Evolutionary conservation across 2,329 filamentous ascomycete genomes (phyloP).

Genomic region (Pseudogymnoascus sp.): DNA sequence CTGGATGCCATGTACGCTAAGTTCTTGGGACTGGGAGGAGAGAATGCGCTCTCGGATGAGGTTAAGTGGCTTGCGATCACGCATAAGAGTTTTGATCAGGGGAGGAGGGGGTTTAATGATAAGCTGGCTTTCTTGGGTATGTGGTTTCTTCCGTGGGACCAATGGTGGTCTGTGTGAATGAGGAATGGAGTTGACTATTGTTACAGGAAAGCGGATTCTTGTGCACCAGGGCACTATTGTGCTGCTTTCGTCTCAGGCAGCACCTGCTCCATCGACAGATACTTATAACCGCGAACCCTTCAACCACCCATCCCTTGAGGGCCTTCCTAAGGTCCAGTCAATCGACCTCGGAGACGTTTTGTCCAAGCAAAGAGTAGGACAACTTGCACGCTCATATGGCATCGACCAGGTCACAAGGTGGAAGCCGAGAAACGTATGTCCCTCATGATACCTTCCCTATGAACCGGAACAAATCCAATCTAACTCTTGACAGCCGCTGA

Average conservation of each 20-base stretch:
- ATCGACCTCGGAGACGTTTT: constrained; percentile 54
- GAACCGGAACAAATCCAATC: not conserved
- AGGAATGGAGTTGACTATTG: constrained; percentile 14
- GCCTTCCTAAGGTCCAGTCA: constrained; percentile 62
- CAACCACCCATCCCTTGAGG: constrained; percentile 59
- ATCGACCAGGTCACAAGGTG: constrained; percentile 73
- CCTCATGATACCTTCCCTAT: not conserved
- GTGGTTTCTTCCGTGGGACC: constrained; percentile 18
- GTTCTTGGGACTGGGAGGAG: constrained; percentile 65
- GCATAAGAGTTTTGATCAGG: constrained; percentile 97
- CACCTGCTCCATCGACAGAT: constrained; percentile 30
- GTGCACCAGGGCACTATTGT: constrained; percentile 59
- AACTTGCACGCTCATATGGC: constrained; percentile 61
- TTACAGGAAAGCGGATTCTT: constrained; percentile 47
- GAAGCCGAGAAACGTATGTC: constrained; percentile 72
- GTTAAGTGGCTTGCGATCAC: constrained; percentile 95
- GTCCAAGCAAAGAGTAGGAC: constrained; percentile 56
- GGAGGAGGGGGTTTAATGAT: constrained; percentile 88
- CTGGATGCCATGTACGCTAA: constrained; percentile 71
- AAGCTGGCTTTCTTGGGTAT: constrained; percentile 80
- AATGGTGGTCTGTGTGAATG: not conserved
- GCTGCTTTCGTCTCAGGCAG: constrained; percentile 31
- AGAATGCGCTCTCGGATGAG: constrained; percentile 74
- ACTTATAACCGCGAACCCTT: constrained; percentile 51
- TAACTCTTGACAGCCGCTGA: constrained; percentile 43